phyloP scores from a whole-genome alignment of 768 basidiomycete species.

The Hericium coralloides region DNA sequence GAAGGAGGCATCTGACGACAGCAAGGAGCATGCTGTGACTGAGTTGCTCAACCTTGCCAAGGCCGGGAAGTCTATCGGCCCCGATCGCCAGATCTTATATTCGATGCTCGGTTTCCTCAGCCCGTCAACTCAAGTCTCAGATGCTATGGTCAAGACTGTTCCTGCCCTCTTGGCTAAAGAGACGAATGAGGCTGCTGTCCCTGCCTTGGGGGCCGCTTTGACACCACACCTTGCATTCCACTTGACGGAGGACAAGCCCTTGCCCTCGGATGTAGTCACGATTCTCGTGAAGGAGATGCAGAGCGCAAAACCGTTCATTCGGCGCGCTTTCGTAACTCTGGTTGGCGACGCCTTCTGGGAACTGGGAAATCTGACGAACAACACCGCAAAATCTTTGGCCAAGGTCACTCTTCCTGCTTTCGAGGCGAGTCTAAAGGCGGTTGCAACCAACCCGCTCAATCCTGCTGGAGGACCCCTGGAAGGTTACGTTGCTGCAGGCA shows the following conservation, averaged over 20 bases:
- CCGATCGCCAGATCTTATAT: conserved; percentile 82
- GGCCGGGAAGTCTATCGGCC: conserved; percentile 76
- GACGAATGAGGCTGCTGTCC: conserved; percentile 57
- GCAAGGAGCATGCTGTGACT: conserved; percentile 37
- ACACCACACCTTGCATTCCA: conserved; percentile 49
- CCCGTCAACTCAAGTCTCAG: conserved; percentile 40
- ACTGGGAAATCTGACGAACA: conserved; percentile 28
- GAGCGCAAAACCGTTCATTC: conserved; percentile 49
- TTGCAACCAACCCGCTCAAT: conserved; percentile 51
- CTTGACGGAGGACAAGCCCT: conserved; percentile 31
- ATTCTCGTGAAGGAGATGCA: conserved; percentile 66
- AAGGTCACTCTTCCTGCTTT: conserved; percentile 48
- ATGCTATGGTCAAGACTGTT: conserved; percentile 32
- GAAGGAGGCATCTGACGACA: conserved; percentile 26
- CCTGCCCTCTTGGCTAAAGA: conserved; percentile 58
- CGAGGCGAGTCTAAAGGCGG: conserved; percentile 62
- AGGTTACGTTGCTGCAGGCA: conserved; percentile 69
- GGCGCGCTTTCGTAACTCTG: conserved; percentile 54
- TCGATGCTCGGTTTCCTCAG: conserved; percentile 57
- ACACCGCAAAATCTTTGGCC: conserved; percentile 43
- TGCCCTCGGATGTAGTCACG: conserved; percentile 36
- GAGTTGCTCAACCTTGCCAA: conserved; percentile 73
- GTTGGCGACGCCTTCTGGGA: conserved; percentile 55
- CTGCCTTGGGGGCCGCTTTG: conserved; percentile 46
- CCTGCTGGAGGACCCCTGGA: conserved; percentile 64